Base-by-base conservation (phyloP, 2,329 filamentous ascomycete species). In the Stemphylium beticola region DNA sequence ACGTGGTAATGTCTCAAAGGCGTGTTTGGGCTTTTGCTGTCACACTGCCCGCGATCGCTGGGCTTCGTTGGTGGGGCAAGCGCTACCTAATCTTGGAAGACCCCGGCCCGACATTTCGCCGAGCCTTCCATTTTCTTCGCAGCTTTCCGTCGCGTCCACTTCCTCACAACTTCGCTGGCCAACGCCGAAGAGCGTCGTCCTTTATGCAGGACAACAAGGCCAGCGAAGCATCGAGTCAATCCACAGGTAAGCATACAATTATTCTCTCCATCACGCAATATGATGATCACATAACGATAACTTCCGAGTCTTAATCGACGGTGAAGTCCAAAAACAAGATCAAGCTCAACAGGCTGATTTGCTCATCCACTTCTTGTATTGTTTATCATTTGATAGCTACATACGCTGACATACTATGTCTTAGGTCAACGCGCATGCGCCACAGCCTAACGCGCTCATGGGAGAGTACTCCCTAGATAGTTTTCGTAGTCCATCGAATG, bases 331-430 rank as follows among this genome's bases (percentile, higher is more conserved):
- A 71, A 72, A 67, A 74, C 42, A 45, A 74, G 71, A 73, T 81
- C 79, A 82, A 82, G 80, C 80, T 82, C 80, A 82, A 82, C 79
- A 82, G 76, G 79, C 78, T 83, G 80, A 83, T 73, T 29, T 58
- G 51, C 55, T 38, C 24, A 49, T 48, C 33, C 37, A 41, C 41
- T 36, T 12, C 40, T n/a, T 29, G 18, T 49, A 20, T 52, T 51
- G 41, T 34, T 44, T 34, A 53, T 44, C 32, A 14, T 45, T 14
- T 31, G 29, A 14, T n/a, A 36, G 7, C 8, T 26, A 11, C 49
- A 45, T 34, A 32, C 40, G 55, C 66, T 68, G 53, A 68, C 61
- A 51, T 40, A 12, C 9, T 17, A 9, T 44, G 4, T 38, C 34
- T 4, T 43, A 60, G 61, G 48, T 48, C 7, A 10, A 22, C 15